A percentile compares a stretch with the other conserved stretches of the same genome.
Conservation (phyloP, 2,329 filamentous ascomycete species). For the Chaetomiaceae sp. region DNA sequence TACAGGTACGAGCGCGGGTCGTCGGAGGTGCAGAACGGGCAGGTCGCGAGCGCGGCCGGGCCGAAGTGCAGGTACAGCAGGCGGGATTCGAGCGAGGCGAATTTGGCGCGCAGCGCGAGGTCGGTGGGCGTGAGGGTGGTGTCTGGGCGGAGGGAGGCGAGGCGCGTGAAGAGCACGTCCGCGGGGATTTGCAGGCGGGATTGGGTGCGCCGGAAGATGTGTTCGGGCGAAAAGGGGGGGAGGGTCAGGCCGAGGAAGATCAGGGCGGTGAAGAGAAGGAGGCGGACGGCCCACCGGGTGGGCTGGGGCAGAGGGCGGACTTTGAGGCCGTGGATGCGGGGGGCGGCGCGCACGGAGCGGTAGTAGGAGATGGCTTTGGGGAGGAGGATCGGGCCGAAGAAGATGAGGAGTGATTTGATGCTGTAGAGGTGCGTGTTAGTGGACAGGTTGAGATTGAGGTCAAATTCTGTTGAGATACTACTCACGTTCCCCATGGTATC, state of each 20-base stretch:
- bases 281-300: conserved; percentile 53
- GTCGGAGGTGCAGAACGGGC: conserved; percentile 75
- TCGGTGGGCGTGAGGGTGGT: conserved; percentile 51
- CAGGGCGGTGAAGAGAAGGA: conserved; percentile 39
- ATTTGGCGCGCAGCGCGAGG: conserved; percentile 57
- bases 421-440: conserved; percentile 26
- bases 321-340: conserved; percentile 38
- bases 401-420: conserved; percentile 50
- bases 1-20: conserved; percentile 66
- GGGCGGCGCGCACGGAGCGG: conserved; percentile 45
- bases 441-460: neutral
- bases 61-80: conserved; percentile 82
- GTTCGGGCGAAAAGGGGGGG: conserved; percentile 64
- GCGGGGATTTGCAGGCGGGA: conserved; percentile 74
- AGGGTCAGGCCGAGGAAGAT: conserved; percentile 57
- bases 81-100: conserved; percentile 65
- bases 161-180: conserved; percentile 75
- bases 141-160: conserved; percentile 49
- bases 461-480: conserved; percentile 8
- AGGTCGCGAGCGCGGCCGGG: conserved; percentile 64
- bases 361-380: conserved; percentile 61
- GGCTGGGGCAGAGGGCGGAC: conserved; percentile 49
- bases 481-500: conserved; percentile 45
- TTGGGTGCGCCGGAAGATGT: conserved; percentile 70
- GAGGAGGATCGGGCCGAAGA: conserved; percentile 66